Conservation (phyloP, 441 rosid species). For the Geranium incanum region DNA sequence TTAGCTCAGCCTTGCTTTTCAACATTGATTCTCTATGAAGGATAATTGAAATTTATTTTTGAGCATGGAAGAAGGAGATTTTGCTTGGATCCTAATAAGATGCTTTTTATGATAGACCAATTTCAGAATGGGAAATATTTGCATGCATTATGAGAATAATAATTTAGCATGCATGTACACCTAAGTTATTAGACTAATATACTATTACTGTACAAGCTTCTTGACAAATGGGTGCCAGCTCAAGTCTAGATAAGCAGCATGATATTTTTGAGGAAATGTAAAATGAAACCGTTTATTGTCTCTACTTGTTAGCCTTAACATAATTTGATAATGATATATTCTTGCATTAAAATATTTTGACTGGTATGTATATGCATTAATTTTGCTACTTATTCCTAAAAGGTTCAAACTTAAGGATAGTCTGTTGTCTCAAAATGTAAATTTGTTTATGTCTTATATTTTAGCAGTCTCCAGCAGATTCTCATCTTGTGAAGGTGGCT, state of each 20-base stretch:
- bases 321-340: background rate
- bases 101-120: background rate
- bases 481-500: constrained; percentile 75
- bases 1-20: background rate
- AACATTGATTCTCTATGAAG: background rate
- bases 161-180: background rate
- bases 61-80: background rate
- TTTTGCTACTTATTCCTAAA: background rate
- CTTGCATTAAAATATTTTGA: constrained; percentile 8
- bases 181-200: background rate
- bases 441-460: constrained; percentile 19
- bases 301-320: background rate
- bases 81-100: background rate
- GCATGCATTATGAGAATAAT: constrained; percentile 1
- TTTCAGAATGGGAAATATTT: background rate
- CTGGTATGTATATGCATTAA: background rate
- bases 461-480: constrained; percentile 50
- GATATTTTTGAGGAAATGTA: background rate
- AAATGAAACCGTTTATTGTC: background rate
- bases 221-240: background rate
- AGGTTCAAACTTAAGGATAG: background rate
- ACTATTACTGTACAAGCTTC: background rate
- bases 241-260: background rate
- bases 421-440: constrained; percentile 1
- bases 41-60: background rate